Conservation (phyloP, 192 early-diverging fungal species). For the Phycomyces blakesleeanus region DNA sequence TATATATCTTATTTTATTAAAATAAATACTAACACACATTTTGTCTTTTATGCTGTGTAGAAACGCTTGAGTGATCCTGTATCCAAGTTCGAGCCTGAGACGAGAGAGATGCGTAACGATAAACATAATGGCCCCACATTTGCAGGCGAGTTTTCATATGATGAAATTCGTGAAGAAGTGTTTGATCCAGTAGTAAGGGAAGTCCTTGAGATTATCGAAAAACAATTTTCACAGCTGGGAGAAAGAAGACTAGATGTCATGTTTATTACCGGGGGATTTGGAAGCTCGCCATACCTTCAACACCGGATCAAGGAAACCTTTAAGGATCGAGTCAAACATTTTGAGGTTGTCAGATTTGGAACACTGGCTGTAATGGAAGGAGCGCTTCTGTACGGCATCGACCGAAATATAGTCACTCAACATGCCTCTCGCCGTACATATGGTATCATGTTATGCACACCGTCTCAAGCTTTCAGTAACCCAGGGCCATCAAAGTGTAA, state of each 20-base stretch:
- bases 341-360: not conserved
- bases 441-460: no score
- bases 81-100: no score
- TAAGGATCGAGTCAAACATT: not conserved
- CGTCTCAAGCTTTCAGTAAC: no score
- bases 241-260: constrained; percentile 35
- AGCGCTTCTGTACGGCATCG: not conserved
- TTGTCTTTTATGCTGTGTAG: no score
- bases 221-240: constrained; percentile 34
- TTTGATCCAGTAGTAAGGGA: constrained; percentile 45
- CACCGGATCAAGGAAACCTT: constrained; percentile 20
- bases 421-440: no score
- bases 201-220: constrained; percentile 35
- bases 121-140: no score
- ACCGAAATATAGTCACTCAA: no score
- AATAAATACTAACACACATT: no score
- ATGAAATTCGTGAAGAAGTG: constrained; percentile 34
- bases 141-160: no score
- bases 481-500: no score
- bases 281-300: constrained; percentile 41
- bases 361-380: constrained; percentile 6
- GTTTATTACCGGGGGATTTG: constrained; percentile 49
- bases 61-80: no score
- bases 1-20: no score
- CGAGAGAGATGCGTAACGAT: constrained; percentile 26